Percentiles rank a stretch among this genome's conserved stretches.
Conservation (phyloP, 345 rosid genomes). For the Salix brachista region DNA sequence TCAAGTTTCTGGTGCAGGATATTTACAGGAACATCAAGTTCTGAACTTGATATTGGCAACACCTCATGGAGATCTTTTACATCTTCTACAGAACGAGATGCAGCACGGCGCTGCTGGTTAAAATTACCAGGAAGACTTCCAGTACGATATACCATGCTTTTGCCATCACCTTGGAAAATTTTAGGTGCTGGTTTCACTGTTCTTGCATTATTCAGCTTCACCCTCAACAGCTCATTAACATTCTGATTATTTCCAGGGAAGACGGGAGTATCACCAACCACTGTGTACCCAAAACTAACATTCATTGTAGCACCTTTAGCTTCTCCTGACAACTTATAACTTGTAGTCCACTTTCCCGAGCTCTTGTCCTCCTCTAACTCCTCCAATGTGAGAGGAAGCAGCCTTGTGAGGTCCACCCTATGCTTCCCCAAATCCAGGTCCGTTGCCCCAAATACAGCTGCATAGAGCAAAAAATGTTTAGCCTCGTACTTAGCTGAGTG, state of each 20-base stretch:
- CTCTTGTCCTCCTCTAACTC: slow-evolving; percentile 91
- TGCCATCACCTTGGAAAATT: slow-evolving; percentile 37
- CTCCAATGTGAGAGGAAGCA: slow-evolving; percentile 90
- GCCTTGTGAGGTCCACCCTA: slow-evolving; percentile 81
- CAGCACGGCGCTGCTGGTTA: slow-evolving; percentile 25
- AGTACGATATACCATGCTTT: slow-evolving; percentile 30
- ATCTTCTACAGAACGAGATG: slow-evolving; percentile 41
- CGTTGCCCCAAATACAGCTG: slow-evolving; percentile 47
- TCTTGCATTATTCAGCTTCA: slow-evolving; percentile 35
- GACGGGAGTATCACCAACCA: slow-evolving; percentile 46
- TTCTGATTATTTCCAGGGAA: slow-evolving; percentile 39
- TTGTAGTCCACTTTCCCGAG: slow-evolving; percentile 87
- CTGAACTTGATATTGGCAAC: slow-evolving; percentile 49
- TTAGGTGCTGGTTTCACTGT: slow-evolving; percentile 30
- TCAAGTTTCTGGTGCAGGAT: slow-evolving; percentile 43
- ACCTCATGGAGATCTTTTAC: slow-evolving; percentile 81
- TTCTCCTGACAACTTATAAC: slow-evolving; percentile 75
- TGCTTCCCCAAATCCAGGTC: slow-evolving; percentile 94
- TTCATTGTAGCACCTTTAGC: slow-evolving; percentile 68
- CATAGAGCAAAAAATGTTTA: slow-evolving; percentile 82
- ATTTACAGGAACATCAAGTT: slow-evolving; percentile 34
- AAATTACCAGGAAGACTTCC: slow-evolving; percentile 46
- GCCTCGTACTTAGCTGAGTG: slow-evolving; percentile 94
- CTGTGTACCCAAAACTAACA: slow-evolving; percentile 80
- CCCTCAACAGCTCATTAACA: slow-evolving; percentile 28